phyloP scores from a whole-genome alignment of 768 basidiomycete species.

The Suillus subaureus region DNA sequence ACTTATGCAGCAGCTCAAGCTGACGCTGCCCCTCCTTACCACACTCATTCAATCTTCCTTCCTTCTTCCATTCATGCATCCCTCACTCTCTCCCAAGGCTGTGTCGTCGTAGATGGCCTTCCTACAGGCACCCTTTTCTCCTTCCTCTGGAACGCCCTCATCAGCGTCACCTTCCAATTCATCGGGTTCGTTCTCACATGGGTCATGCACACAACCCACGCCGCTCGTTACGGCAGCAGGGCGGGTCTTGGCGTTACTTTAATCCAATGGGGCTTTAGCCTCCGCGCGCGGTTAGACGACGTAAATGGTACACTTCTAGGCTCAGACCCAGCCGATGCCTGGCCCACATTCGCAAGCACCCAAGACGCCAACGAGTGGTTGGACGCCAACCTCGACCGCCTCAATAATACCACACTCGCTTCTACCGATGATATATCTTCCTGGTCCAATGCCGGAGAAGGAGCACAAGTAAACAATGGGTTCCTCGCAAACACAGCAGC shows the following conservation, averaged over 20 bases:
- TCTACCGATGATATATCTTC: constrained; percentile 22
- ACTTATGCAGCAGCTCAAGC: constrained; percentile 91
- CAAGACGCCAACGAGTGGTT: constrained; percentile 50
- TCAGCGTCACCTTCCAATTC: constrained; percentile 97
- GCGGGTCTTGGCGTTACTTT: constrained; percentile 96
- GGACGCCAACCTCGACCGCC: constrained; percentile 23
- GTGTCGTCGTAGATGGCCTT: constrained; percentile 89
- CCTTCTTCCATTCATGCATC: constrained; percentile 60
- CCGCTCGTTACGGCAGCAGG: constrained; percentile 89
- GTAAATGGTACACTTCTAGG: constrained; percentile 32
- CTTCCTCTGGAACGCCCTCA: constrained; percentile 90
- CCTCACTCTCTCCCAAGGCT: constrained; percentile 45
- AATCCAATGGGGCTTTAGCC: constrained; percentile 91
- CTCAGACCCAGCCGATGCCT: constrained; percentile 33
- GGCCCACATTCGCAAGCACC: constrained; percentile 47
- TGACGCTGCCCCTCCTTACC: constrained; percentile 97
- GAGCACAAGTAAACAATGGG: constrained; percentile 16
- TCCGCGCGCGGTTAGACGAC: constrained; percentile 58
- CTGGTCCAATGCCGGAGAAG: constrained; percentile 39
- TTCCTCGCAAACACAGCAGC: constrained; percentile 63
- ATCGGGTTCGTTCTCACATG: constrained; percentile 93
- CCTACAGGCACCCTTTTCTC: constrained; percentile 82
- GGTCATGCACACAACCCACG: constrained; percentile 91
- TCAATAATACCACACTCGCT: constrained; percentile 26
- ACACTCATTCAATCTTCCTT: constrained; percentile 96